Evolutionary conservation across 305 asterid genomes (phyloP), one percentile per base, ranked within the genome.

Genomic region (Solanum hybrid): DNA sequence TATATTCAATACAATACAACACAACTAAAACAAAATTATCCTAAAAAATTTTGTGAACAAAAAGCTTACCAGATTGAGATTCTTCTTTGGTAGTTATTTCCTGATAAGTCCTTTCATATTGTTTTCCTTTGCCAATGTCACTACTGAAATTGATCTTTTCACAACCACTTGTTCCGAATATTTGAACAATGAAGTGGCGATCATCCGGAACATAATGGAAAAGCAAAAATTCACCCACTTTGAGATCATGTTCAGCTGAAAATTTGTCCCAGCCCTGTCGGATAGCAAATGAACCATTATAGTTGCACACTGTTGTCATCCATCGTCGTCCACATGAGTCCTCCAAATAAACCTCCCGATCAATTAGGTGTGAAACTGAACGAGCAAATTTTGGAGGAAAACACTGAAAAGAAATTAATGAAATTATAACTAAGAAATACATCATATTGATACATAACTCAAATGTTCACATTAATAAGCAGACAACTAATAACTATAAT

Each of bases 191-290:
- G 89, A 92, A 90, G 90, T 86, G 81, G 8, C 26, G 61, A 13
- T 10, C 37, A 75, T 28, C 24, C 8, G 29, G 86, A 64, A 91
- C n/a, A 42, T 37, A 87, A 81, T 85, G n/a, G 82, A 92, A 86
- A 20, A 88, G 33, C 90, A 91, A 40, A 33, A 91, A 37, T 67
- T 92, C 91, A 5, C 94, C 92, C 7, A 3, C 9, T 57, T n/a
- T 39, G 4, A 92, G 33, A 31, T 31, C 85, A 77, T 90, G 92
- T 20, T 87, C 90, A 24, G 61, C 4, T 6, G 90, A 71, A 88
- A 91, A 92, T 71, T 88, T 33, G 5, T 28, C 20, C 94, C 93
- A 92, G 5, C 93, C 94, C 83, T 89, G 77, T 39, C 29, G 37
- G 37, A 92, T 90, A 77, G 91, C 91, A 64, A 91, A 80, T 4